These are phyloP conservation scores for Yarrowia deformans DNA, from an alignment of 805 yeast species.

Conservation along the genomic window DNA sequence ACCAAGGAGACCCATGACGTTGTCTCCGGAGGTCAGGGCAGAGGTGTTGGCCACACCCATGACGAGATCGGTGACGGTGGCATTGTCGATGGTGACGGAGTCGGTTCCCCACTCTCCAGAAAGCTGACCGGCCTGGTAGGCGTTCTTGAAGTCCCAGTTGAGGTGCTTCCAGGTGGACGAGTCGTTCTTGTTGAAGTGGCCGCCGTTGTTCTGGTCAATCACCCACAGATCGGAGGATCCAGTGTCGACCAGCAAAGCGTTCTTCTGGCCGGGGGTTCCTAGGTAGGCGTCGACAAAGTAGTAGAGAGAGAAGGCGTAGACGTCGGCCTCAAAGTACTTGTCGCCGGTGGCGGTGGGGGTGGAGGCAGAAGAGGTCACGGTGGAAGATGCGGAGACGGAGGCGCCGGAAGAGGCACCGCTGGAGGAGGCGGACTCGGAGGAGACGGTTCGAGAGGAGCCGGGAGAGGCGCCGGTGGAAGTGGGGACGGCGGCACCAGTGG, in stretches of 20 bases:
- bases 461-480: conserved; percentile 22
- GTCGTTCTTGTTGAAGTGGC: conserved; percentile 35
- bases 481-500: conserved; percentile 9
- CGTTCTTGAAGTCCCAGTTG: conserved; percentile 43
- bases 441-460: conserved; percentile 27
- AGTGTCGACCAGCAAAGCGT: conserved; percentile 67
- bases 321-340: conserved; percentile 37
- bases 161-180: conserved; percentile 44
- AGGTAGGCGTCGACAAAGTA: conserved; percentile 48
- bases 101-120: conserved; percentile 67
- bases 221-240: conserved; percentile 78
- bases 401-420: not conserved
- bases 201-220: conserved; percentile 41
- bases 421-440: conserved; percentile 16
- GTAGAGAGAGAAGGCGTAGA: conserved; percentile 40
- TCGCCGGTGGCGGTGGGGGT: conserved; percentile 30
- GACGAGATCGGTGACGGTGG: conserved; percentile 59
- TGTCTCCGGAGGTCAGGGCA: conserved; percentile 53
- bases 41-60: conserved; percentile 73
- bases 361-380: conserved; percentile 30
- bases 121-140: conserved; percentile 54
- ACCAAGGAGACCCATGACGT: conserved; percentile 48
- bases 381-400: conserved; percentile 1
- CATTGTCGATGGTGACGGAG: conserved; percentile 58
- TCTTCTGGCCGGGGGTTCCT: conserved; percentile 65